Conservation (phyloP, 306 rosid genomes). For the Quercus robur region DNA sequence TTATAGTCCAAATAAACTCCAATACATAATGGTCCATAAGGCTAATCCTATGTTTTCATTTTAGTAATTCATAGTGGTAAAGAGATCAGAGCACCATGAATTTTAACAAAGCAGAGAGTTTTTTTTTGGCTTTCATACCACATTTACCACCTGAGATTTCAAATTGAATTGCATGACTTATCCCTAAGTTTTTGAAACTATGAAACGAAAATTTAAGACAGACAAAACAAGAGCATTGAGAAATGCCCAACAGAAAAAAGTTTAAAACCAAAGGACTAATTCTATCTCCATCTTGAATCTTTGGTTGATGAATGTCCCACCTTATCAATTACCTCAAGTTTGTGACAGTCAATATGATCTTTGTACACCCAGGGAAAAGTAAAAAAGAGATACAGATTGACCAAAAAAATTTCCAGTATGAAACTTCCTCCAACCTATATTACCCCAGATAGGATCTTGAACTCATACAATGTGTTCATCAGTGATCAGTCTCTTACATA, state of each 20-base stretch:
- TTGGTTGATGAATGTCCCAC: neutral
- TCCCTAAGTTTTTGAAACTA: too few relatives aligned
- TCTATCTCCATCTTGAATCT: neutral
- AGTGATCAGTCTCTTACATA: neutral
- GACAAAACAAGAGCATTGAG: too few relatives aligned
- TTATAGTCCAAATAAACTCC: neutral
- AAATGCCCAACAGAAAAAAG: too few relatives aligned
- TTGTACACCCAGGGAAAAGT: neutral
- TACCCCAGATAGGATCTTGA: neutral
- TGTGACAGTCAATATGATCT: neutral
- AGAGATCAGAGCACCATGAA: neutral
- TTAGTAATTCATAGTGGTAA: neutral
- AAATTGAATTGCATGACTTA: neutral
- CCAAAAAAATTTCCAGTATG: neutral
- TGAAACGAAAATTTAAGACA: too few relatives aligned
- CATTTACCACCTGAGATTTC: neutral
- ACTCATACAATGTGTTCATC: neutral
- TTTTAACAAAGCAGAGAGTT: neutral
- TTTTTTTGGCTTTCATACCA: neutral
- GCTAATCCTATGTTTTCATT: neutral
- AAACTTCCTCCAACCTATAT: neutral
- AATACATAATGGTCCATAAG: neutral
- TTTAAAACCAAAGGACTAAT: neutral
- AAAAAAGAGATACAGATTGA: neutral
- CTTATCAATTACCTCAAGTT: neutral